These are phyloP conservation scores for Chaetothyriales sp. DNA, from an alignment of 2,329 filamentous ascomycete species.

Conservation along the genomic window DNA sequence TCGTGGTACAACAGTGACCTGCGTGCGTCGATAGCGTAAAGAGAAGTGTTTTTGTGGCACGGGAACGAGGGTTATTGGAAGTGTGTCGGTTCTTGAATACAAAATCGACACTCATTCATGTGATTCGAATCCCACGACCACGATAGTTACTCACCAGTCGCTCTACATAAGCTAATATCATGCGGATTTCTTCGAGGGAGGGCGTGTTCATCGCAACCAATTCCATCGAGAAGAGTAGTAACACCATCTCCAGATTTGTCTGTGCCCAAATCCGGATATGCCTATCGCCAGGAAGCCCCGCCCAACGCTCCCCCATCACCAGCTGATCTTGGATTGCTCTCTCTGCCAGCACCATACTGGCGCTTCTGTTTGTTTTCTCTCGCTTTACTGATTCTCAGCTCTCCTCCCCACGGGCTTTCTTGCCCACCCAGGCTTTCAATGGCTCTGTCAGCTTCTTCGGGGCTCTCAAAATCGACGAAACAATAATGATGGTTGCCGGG, in stretches of 20 bases:
- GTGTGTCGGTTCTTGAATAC: no score
- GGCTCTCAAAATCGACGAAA: slow-evolving; percentile 49
- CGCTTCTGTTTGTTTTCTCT: slow-evolving; percentile 20
- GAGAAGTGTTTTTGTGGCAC: no score
- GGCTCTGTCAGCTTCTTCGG: slow-evolving; percentile 41
- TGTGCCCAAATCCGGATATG: neutral
- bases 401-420: slow-evolving; percentile 27
- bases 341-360: neutral
- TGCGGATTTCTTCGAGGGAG: no score
- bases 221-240: neutral
- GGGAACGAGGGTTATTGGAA: no score
- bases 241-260: no score
- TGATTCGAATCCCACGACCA: no score
- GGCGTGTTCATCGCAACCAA: neutral
- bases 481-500: slow-evolving; percentile 49
- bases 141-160: no score
- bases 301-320: neutral
- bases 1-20: no score
- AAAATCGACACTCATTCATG: no score
- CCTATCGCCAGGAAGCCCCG: neutral
- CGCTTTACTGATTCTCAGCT: slow-evolving; percentile 28
- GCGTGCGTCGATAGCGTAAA: no score
- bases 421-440: slow-evolving; percentile 31
- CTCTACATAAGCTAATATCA: no score
- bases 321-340: neutral